Percentiles rank a stretch among this genome's conserved stretches.
Conservation (phyloP, 73 alveolate genomes). For the Paramecium pentaurelia region DNA sequence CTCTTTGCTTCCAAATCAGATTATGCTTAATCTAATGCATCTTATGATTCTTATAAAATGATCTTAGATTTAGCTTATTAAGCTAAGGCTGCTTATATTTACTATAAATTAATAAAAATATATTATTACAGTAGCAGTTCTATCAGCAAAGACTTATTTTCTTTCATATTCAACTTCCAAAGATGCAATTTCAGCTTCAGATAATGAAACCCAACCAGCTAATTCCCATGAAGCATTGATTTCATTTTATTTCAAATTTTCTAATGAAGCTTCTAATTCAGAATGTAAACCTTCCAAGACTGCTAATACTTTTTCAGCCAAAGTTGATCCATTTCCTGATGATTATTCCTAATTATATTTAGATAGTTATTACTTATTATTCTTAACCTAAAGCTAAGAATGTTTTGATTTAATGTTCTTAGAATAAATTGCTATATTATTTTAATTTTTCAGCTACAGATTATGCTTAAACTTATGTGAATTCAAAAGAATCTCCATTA, state of each 20-base stretch:
- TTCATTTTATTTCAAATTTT: constrained; percentile 26
- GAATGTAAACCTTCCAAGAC: neutral
- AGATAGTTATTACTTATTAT: neutral
- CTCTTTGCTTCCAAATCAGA: constrained; percentile 23
- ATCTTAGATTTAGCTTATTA: constrained; percentile 17
- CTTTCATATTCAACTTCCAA: constrained; percentile 22
- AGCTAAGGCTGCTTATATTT: constrained; percentile 19
- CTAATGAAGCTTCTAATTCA: constrained; percentile 19
- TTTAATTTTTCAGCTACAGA: constrained; percentile 5
- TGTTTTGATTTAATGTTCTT: constrained; percentile 43
- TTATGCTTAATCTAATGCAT: constrained; percentile 15
- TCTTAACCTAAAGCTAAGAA: neutral
- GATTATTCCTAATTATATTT: neutral
- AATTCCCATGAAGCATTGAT: constrained; percentile 36
- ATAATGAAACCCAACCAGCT: constrained; percentile 43
- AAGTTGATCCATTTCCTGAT: neutral
- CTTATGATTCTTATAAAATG: constrained; percentile 26
- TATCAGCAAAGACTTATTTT: constrained; percentile 37
- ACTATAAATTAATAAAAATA: neutral
- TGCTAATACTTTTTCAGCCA: constrained; percentile 22
- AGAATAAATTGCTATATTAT: constrained; percentile 4
- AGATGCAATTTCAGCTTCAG: constrained; percentile 42
- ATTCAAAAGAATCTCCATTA: constrained; percentile 33
- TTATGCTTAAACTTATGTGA: neutral
- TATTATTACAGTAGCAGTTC: constrained; percentile 30